Evolutionary conservation across 208 protist species (phyloP).

Genomic region (Wallacemonas sp.): DNA sequence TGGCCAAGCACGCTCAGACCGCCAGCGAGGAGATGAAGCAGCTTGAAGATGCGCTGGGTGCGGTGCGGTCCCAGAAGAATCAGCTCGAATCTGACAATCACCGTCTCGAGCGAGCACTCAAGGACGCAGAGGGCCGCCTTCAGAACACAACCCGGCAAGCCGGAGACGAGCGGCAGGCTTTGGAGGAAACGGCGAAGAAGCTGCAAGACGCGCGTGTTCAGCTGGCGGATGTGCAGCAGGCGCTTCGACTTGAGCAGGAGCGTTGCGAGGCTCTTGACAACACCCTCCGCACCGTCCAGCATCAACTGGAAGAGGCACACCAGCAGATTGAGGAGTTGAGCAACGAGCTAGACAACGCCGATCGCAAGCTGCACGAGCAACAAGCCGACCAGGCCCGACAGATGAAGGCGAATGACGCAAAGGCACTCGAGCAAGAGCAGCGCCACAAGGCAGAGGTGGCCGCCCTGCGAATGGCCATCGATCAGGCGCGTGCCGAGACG

Average conservation of each 20-base stretch:
- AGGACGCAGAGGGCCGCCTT: constrained; percentile 49
- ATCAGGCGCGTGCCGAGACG: constrained; percentile 51
- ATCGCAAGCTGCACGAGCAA: constrained; percentile 36
- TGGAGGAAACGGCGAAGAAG: constrained; percentile 36
- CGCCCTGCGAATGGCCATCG: constrained; percentile 40
- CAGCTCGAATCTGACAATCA: constrained; percentile 51
- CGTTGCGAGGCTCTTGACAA: constrained; percentile 36
- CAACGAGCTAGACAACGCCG: constrained; percentile 35
- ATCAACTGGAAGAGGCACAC: constrained; percentile 37
- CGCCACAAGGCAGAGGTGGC: constrained; percentile 56
- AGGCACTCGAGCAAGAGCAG: constrained; percentile 48
- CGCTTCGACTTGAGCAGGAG: constrained; percentile 38
- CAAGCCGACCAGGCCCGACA: constrained; percentile 37
- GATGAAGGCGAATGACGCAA: constrained; percentile 38
- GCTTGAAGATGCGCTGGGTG: constrained; percentile 28
- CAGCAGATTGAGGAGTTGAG: constrained; percentile 47
- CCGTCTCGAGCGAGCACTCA: constrained; percentile 35
- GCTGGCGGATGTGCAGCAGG: constrained; percentile 45
- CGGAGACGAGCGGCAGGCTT: constrained; percentile 47
- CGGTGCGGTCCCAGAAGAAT: constrained; percentile 27
- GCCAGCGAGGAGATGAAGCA: constrained; percentile 16
- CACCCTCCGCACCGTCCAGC: constrained; percentile 37
- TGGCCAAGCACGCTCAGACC: constrained; percentile 19
- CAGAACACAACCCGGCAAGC: constrained; percentile 45
- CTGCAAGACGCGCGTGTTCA: constrained; percentile 45